Conservation (phyloP, 2,329 filamentous ascomycete genomes). For the Ophiostoma sp. region DNA sequence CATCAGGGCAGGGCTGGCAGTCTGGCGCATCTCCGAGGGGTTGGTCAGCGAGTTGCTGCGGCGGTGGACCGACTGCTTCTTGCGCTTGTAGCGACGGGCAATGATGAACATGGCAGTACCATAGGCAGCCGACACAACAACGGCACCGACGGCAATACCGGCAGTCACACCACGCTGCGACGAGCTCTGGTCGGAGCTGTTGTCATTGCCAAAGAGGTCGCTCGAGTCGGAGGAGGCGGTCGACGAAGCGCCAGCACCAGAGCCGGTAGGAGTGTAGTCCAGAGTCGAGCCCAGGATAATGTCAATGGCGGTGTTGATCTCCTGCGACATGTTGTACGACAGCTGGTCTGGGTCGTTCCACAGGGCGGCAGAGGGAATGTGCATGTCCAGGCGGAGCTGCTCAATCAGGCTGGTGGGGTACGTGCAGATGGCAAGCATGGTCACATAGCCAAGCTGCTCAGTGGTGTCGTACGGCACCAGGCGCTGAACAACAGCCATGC, state of each 20-base stretch:
- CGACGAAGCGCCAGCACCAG: slow-evolving; percentile 34
- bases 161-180: slow-evolving; percentile 59
- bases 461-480: slow-evolving; percentile 74
- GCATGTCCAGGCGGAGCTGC: slow-evolving; percentile 62
- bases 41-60: slow-evolving; percentile 68
- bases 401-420: slow-evolving; percentile 68
- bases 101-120: slow-evolving; percentile 93
- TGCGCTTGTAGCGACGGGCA: slow-evolving; percentile 83
- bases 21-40: slow-evolving; percentile 53
- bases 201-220: slow-evolving; percentile 36
- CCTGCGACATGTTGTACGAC: slow-evolving; percentile 65
- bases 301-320: slow-evolving; percentile 81
- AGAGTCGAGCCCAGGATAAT: slow-evolving; percentile 47
- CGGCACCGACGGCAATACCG: slow-evolving; percentile 69
- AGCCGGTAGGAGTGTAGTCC: slow-evolving; percentile 38
- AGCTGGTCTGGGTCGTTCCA: slow-evolving; percentile 63
- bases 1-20: slow-evolving; percentile 60
- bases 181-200: slow-evolving; percentile 45
- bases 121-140: slow-evolving; percentile 76
- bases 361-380: slow-evolving; percentile 64
- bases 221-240: slow-evolving; percentile 33
- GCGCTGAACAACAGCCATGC: slow-evolving; percentile 60
- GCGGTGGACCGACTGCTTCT: slow-evolving; percentile 70
- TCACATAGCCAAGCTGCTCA: slow-evolving; percentile 66
- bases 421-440: slow-evolving; percentile 64